Percentiles rank a stretch among this genome's conserved stretches.
phyloP scores from a whole-genome alignment of 2,329 filamentous ascomycete species.

The Diaporthe ampelina region DNA sequence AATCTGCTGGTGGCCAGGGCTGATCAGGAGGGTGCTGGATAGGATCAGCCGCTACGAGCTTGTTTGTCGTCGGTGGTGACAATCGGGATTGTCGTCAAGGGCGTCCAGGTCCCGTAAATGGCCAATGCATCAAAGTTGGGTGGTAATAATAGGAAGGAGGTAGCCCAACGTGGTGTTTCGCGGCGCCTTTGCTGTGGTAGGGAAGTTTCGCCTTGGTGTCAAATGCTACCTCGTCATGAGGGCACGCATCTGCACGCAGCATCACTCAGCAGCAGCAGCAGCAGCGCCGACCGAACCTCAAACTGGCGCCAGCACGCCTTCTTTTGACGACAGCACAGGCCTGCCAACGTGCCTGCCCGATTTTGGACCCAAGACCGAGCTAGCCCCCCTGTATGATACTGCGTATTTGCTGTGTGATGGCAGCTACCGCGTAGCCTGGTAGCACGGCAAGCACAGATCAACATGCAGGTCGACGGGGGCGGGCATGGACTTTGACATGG shows the following conservation, averaged over 20 bases:
- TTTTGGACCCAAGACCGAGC: slow-evolving; percentile 7
- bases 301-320: slow-evolving; percentile 24
- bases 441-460: slow-evolving; percentile 12
- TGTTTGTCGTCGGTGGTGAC: slow-evolving; percentile 5
- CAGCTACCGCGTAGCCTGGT: too few species aligned
- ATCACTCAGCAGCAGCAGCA: background rate
- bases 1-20: background rate
- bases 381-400: background rate
- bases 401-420: slow-evolving; percentile 15
- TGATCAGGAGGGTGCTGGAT: background rate
- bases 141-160: slow-evolving; percentile 13
- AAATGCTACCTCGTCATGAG: slow-evolving; percentile 23
- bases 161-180: slow-evolving; percentile 18
- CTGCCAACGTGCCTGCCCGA: background rate
- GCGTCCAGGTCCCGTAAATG: background rate
- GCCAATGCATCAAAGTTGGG: background rate
- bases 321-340: slow-evolving; percentile 10
- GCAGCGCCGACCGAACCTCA: slow-evolving; percentile 5
- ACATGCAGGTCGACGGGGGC: slow-evolving; percentile 19
- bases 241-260: background rate
- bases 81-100: slow-evolving; percentile 2
- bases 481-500: background rate
- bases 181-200: background rate
- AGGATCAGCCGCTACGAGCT: background rate
- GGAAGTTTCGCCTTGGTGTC: slow-evolving; percentile 20